phyloP scores from a whole-genome alignment of 2,329 filamentous ascomycete species.

The Penicillium rolfsii region DNA sequence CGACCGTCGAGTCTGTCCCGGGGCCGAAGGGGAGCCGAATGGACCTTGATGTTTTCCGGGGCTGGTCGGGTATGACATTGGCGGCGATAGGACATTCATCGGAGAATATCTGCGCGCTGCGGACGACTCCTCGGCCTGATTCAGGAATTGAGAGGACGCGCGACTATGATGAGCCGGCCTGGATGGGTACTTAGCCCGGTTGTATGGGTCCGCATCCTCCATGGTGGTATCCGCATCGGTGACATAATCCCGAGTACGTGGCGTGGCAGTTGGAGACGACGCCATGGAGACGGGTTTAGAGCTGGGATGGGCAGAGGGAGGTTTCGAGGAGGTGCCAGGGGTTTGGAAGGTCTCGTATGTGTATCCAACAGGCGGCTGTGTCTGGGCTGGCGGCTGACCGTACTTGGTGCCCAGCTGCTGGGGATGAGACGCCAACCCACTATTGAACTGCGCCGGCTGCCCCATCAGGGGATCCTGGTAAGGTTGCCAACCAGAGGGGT shows the following conservation, averaged over 20 bases:
- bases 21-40: slow-evolving; percentile 54
- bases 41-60: slow-evolving; percentile 57
- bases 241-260: slow-evolving; percentile 65
- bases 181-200: slow-evolving; percentile 82
- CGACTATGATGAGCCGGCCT: slow-evolving; percentile 73
- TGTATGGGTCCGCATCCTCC: slow-evolving; percentile 88
- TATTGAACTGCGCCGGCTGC: slow-evolving; percentile 67
- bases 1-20: slow-evolving; percentile 69
- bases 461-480: slow-evolving; percentile 66
- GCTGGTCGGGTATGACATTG: slow-evolving; percentile 73
- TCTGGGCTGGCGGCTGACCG: slow-evolving; percentile 46
- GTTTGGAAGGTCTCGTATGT: slow-evolving; percentile 70
- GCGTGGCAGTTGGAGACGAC: slow-evolving; percentile 61
- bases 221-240: slow-evolving; percentile 78
- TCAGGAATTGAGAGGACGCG: slow-evolving; percentile 71
- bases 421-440: slow-evolving; percentile 54
- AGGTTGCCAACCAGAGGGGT: slow-evolving; percentile 64
- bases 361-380: slow-evolving; percentile 62
- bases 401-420: slow-evolving; percentile 56
- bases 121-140: slow-evolving; percentile 71
- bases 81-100: slow-evolving; percentile 85
- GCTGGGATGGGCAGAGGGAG: slow-evolving; percentile 43
- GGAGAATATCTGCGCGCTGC: slow-evolving; percentile 93
- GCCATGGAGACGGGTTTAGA: slow-evolving; percentile 58
- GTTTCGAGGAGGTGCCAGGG: slow-evolving; percentile 38